Evolutionary conservation across 495 filamentous ascomycete species (phyloP), one percentile per base, ranked within the genome.

Genomic region (Aspergillus saccharolyticus): DNA sequence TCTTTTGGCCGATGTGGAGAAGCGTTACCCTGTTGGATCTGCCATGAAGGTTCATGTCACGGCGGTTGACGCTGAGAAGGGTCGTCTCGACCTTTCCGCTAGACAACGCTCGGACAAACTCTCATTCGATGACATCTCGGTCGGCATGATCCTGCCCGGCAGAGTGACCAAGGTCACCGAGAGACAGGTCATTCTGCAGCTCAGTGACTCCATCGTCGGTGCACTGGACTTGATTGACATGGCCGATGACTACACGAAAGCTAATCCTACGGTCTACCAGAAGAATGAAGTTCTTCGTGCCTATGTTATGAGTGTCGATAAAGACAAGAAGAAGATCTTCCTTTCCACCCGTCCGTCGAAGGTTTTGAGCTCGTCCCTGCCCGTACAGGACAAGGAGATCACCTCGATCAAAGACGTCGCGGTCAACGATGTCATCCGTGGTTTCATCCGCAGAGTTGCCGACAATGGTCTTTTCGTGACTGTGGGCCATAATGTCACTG

Each of bases 281-380:
- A 92, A 92, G 76, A 89, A 96, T 66, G 90, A 96, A 59, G 84
- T 92, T 42, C 76, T 96, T 25, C 85, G 90, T 33, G 88, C 94
- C 42, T 96, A 87, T 55, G 77, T 98, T 50, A 75, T 89, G 52
- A 84, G 87, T 42, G 72, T 96, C 42, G 94, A 98, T 66, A 75
- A 78, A 57, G 78, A 85, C 21, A 95, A 93, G 71, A 96, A 96
- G 78, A 86, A 82, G 65, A 71, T 96, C 21, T 78, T 80, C 15
- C 77, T 98, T 42, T 97, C 91, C 5, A 78, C 85, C n/a, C 82
- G 94, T 44, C 90, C 91, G 1, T 96, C 92, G 4, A 88, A 85
- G 53, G 88, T 96, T 21, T 72, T 97, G 42, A 96, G 89, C 73
- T 96, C 94, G 2, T 88, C 89, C 4, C 72, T 94, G 1, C 83